phyloP scores from a whole-genome alignment of 2,329 filamentous ascomycete species.

The Zymoseptoria crescenta region DNA sequence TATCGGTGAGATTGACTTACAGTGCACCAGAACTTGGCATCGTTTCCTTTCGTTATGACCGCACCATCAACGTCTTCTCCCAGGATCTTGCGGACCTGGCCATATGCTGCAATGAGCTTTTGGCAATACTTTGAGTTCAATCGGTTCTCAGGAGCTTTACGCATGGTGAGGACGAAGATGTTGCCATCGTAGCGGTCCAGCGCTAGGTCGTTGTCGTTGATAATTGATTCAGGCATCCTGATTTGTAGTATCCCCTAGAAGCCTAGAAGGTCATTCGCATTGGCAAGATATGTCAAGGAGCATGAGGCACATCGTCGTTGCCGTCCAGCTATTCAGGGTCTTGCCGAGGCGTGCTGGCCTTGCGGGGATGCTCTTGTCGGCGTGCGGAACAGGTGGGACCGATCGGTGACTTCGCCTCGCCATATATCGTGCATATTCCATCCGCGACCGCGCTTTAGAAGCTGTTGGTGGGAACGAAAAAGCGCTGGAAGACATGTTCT shows the following conservation, averaged over 20 bases:
- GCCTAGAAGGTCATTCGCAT: neutral
- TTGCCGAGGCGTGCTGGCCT: conserved; percentile 1
- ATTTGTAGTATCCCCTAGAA: neutral
- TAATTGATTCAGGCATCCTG: conserved; percentile 23
- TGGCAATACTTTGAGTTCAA: conserved; percentile 45
- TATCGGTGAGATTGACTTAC: conserved; percentile 10
- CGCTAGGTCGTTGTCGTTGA: conserved; percentile 36
- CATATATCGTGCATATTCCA: neutral
- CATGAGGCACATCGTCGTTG: conserved; percentile 1
- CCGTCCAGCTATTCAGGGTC: neutral
- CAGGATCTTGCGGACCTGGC: conserved; percentile 40
- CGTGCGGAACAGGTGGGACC: neutral
- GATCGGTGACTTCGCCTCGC: neutral
- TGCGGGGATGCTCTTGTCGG: neutral
- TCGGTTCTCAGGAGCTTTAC: conserved; percentile 48
- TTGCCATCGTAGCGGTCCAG: conserved; percentile 39
- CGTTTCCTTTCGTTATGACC: conserved; percentile 46
- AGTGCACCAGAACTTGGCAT: conserved; percentile 47
- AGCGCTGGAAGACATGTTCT: neutral
- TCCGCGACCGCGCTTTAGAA: neutral
- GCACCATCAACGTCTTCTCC: conserved; percentile 44
- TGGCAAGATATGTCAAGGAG: neutral
- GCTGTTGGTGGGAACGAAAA: neutral
- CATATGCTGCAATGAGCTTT: conserved; percentile 46
- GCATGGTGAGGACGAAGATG: conserved; percentile 48